A percentile compares a stretch with the other conserved stretches of the same genome.
phyloP scores from a whole-genome alignment of 495 filamentous ascomycete genomes.

The Tuber magnatum region DNA sequence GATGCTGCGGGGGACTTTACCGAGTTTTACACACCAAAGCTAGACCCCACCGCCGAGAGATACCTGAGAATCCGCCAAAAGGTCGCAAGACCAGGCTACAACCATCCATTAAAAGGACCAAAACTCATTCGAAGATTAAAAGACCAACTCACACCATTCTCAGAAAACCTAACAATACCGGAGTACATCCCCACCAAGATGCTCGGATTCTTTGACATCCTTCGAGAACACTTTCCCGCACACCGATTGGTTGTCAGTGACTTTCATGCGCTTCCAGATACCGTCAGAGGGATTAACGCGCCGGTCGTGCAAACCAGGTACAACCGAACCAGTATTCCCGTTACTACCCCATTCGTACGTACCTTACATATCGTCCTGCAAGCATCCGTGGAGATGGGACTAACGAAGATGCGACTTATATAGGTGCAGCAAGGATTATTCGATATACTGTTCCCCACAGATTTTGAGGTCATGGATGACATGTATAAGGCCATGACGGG shows the following conservation, averaged over 20 bases:
- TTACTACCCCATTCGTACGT: constrained; percentile 81
- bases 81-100: constrained; percentile 50
- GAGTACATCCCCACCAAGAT: constrained; percentile 92
- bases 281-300: constrained; percentile 73
- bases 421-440: constrained; percentile 97
- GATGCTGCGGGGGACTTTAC: constrained; percentile 81
- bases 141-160: constrained; percentile 54
- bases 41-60: constrained; percentile 76
- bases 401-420: constrained; percentile 1
- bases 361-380: background rate
- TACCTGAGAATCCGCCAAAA: constrained; percentile 71
- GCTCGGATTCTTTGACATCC: constrained; percentile 92
- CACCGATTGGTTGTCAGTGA: constrained; percentile 86
- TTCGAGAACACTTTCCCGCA: constrained; percentile 75
- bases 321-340: constrained; percentile 74
- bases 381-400: background rate
- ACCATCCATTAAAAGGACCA: constrained; percentile 51
- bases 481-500: constrained; percentile 88
- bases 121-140: constrained; percentile 53
- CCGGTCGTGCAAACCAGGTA: constrained; percentile 95
- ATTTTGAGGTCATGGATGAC: constrained; percentile 80
- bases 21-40: constrained; percentile 72
- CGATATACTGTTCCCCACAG: constrained; percentile 95
- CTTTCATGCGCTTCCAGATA: constrained; percentile 76
- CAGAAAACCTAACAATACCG: constrained; percentile 64